Evolutionary conservation across 1,284 basidiomycete genomes (phyloP), one percentile per base, ranked within the genome.

Genomic region (Sporisorium scitamineum): DNA sequence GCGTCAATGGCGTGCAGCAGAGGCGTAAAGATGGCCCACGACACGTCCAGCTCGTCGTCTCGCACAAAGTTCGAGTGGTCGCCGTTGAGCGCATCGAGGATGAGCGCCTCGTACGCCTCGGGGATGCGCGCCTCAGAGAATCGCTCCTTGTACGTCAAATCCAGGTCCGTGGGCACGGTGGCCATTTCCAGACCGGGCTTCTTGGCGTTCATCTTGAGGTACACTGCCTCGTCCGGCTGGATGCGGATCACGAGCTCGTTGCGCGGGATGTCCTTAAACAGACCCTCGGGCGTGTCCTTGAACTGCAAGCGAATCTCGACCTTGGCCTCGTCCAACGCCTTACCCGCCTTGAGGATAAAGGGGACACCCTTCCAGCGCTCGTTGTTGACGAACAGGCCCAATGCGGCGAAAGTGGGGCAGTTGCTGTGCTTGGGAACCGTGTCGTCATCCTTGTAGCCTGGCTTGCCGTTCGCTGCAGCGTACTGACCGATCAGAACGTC

Each of bases 361-460:
- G 83, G 83, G 31, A 85, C 83, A 32, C 78, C 83, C 65, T 80
- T 71, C 83, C 83, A 85, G 37, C 83, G 76, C 41, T 77, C 76
- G 62, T 79, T 82, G 70, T 85, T 83, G 48, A 85, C 78, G 51
- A 66, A 81, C 14, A 85, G 58, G 11, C 80, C 78, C 32, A 86
- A 52, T 5, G 85, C 86, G 22, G 85, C 85, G 54, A 85, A 86
- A 4, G 86, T 86, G 27, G 84, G 85, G 52, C 85, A 85, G 76
- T 85, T 85, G 61, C 78, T 81, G 66, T 86, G 83, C 74, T 86
- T 86, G 58, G 85, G 85, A 8, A 86, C 85, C 1, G 84, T 83
- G 53, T 86, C 85, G 63, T 86, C 86, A 48, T 86, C 85, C 73
- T 85, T 83, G 78, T 86, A 86, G 44, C 85, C 85, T n/a, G 84